Evolutionary conservation across 1,284 basidiomycete species (phyloP), one percentile per base, ranked within the genome.

Genomic region (Pseudozyma sp.): DNA sequence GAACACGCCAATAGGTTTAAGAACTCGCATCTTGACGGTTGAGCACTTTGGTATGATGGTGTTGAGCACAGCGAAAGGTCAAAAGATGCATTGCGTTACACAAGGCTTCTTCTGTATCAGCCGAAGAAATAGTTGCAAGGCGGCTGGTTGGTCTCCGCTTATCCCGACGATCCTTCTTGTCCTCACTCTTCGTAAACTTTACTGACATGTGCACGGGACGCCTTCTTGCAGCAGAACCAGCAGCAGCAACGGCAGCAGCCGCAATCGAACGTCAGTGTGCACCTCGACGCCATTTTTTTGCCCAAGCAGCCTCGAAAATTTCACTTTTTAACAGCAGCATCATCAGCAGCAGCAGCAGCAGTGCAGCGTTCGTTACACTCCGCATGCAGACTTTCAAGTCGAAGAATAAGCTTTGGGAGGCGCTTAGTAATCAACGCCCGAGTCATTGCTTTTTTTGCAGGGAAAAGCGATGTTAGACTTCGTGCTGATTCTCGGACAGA

Each of bases 1-100:
- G n/a, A 65, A 25, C 42, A 36, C 50, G 40, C 51, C 21, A 40
- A 53, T 14, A 36, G 45, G 11, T 48, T 21, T 47, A 21, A 25
- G 40, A 19, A 58, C 47, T 14, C 68, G 61, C 68, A 70, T 70
- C 14, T 38, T 64, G 55, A 38, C 21, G 38, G n/a, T 12, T 1
- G 18, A 45, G 25, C 25, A 31, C 25, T 31, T 31, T 31, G 25
- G 25, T 31, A 13, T 25, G 51, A 42, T 57, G 51, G 38, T 45
- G 47, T 16, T 54, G 18, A 13, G 48, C 13, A 44, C 39, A 13
- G 39, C 16, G 9, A n/a, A 40, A 40, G 39, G 39, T 8, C 9
- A 39, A 39, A 39, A 40, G 16, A 40, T n/a, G n/a, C n/a, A 31
- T 31, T 31, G 25, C 25, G 25, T 31, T 31, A 31, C 25, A 31